These are phyloP conservation scores for Podila minutissima DNA, from an alignment of 192 early-diverging fungal species.

Conservation along the genomic window DNA sequence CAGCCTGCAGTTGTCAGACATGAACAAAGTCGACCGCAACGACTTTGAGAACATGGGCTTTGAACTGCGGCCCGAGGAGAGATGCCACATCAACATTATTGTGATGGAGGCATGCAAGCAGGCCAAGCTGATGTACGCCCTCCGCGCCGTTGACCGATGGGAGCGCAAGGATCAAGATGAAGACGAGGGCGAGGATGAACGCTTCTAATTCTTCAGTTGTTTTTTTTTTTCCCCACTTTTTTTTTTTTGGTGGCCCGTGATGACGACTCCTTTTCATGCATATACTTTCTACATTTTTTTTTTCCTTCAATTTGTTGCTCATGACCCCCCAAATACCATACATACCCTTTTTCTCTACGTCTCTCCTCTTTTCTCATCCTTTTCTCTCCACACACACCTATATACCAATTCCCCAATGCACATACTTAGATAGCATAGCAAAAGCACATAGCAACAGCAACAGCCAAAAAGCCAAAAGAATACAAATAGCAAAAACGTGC, in stretches of 20 bases:
- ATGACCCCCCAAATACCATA: slow-evolving; percentile 6
- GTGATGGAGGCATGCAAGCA: slow-evolving; percentile 65
- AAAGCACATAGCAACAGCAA: no score
- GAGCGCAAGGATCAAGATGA: slow-evolving; percentile 32
- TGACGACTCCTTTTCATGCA: not conserved
- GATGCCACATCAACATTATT: slow-evolving; percentile 65
- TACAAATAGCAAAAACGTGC: no score
- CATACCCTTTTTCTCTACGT: not conserved
- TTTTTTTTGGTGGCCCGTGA: not conserved
- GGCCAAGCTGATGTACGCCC: slow-evolving; percentile 63
- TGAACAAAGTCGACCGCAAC: slow-evolving; percentile 49
- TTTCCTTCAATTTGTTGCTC: slow-evolving; percentile 8
- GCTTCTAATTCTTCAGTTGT: slow-evolving; percentile 8
- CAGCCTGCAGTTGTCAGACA: slow-evolving; percentile 15
- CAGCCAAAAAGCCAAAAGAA: no score
- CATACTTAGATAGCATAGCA: no score
- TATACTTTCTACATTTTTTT: not conserved
- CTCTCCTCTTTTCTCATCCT: not conserved
- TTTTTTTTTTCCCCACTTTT: not conserved
- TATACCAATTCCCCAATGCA: no score
- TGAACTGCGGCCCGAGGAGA: slow-evolving; percentile 64
- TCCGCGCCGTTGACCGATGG: slow-evolving; percentile 48
- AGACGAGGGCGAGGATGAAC: slow-evolving; percentile 45
- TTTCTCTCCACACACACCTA: slow-evolving; percentile 1
- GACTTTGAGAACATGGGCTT: slow-evolving; percentile 66